Conservation (phyloP, 352 stramenopile genomes). For the Phytophthora macrochlamydospora region DNA sequence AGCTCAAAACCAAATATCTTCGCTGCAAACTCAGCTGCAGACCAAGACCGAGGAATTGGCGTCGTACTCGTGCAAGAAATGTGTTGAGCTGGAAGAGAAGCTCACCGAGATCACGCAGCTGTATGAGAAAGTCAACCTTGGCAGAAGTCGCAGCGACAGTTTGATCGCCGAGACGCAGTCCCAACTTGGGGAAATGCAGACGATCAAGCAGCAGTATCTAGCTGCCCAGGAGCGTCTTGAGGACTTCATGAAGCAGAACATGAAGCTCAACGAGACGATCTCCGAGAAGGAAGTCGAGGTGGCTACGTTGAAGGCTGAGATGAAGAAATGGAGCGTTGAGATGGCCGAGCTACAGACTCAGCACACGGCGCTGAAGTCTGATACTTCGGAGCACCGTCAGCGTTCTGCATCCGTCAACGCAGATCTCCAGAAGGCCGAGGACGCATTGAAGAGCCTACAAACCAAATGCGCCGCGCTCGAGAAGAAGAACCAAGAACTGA, state of each 20-base stretch:
- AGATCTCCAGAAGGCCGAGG: conserved; percentile 54
- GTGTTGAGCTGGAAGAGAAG: conserved; percentile 48
- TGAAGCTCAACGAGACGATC: conserved; percentile 59
- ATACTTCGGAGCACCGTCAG: conserved; percentile 49
- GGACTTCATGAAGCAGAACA: conserved; percentile 57
- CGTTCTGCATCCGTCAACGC: conserved; percentile 46
- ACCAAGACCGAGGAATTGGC: conserved; percentile 35
- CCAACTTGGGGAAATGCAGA: conserved; percentile 44
- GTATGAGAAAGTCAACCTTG: conserved; percentile 72
- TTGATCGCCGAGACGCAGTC: conserved; percentile 63
- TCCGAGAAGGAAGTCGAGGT: conserved; percentile 60
- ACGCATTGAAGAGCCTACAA: conserved; percentile 38
- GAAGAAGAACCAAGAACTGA: conserved; percentile 64
- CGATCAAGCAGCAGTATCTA: conserved; percentile 45
- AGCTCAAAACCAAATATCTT: conserved; percentile 32
- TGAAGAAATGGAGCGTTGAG: conserved; percentile 50
- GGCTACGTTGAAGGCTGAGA: conserved; percentile 45
- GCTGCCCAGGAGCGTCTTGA: conserved; percentile 45
- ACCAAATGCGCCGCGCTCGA: conserved; percentile 47
- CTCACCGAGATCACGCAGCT: conserved; percentile 51
- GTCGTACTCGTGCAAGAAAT: conserved; percentile 43
- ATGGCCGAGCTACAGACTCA: conserved; percentile 45
- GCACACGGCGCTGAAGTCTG: conserved; percentile 43
- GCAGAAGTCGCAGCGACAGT: conserved; percentile 54
- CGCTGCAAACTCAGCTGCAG: conserved; percentile 44